phyloP scores from a whole-genome alignment of 169 alveolate genomes.

The Cryptosporidium xiaoi region DNA sequence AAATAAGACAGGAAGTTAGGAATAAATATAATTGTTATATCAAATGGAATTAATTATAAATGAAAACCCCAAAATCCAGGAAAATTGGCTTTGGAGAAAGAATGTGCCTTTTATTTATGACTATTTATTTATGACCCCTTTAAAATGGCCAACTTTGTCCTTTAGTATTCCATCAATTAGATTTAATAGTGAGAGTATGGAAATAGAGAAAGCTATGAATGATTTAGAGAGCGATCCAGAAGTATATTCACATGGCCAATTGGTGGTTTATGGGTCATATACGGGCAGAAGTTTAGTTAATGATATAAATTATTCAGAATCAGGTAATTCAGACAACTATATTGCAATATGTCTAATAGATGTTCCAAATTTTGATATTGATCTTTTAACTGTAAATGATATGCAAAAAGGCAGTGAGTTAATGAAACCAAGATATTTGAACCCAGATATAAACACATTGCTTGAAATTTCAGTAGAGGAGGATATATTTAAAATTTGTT shows the following conservation, averaged over 20 bases:
- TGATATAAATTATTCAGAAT: not conserved
- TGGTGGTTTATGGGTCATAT: conserved; percentile 38
- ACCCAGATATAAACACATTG: conserved; percentile 37
- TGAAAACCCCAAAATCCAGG: conserved; percentile 51
- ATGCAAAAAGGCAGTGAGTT: not conserved
- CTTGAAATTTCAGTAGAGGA: conserved; percentile 21
- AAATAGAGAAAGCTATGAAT: conserved; percentile 10
- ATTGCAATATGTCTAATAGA: conserved; percentile 32
- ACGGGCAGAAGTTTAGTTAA: conserved; percentile 2
- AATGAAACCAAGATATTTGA: conserved; percentile 11
- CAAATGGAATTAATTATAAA: not conserved
- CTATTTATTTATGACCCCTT: conserved; percentile 54
- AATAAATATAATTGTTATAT: too few relatives aligned
- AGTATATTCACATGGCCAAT: not conserved
- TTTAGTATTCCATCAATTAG: conserved; percentile 58
- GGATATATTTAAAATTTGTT: conserved; percentile 25
- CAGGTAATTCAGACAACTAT: not conserved
- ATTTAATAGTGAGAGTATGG: conserved; percentile 58
- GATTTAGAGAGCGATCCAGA: not conserved
- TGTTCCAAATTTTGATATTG: conserved; percentile 51
- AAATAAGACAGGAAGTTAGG: not conserved
- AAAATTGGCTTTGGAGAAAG: conserved; percentile 72
- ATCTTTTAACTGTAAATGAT: conserved; percentile 22
- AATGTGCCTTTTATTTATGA: conserved; percentile 70
- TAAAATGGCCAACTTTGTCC: conserved; percentile 66